Evolutionary conservation across 805 yeast genomes (phyloP).

Genomic region (Cyberlindnera lachancei): DNA sequence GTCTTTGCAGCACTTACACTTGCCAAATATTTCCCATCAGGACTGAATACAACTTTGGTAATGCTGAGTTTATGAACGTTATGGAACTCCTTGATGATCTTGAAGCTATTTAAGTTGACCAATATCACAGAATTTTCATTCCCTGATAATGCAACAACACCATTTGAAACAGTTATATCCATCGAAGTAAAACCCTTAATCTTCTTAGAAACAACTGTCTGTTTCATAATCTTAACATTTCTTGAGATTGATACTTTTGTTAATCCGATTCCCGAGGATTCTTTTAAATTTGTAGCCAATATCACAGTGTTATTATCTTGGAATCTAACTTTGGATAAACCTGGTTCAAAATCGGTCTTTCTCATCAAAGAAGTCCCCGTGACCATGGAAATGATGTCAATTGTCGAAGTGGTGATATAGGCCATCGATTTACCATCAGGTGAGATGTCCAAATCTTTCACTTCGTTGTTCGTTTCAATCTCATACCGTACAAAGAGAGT

Average conservation of each 20-base stretch:
- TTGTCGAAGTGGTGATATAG: slow-evolving; percentile 50
- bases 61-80: slow-evolving; percentile 64
- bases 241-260: slow-evolving; percentile 12
- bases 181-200: slow-evolving; percentile 37
- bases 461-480: slow-evolving; percentile 49
- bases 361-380: slow-evolving; percentile 31
- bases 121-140: slow-evolving; percentile 52
- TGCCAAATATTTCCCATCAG: slow-evolving; percentile 61
- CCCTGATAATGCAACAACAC: slow-evolving; percentile 34
- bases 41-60: slow-evolving; percentile 63
- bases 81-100: slow-evolving; percentile 44
- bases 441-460: slow-evolving; percentile 61
- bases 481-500: slow-evolving; percentile 49
- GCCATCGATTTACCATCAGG: slow-evolving; percentile 65
- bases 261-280: slow-evolving; percentile 12
- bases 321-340: slow-evolving; percentile 29
- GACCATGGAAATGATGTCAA: slow-evolving; percentile 37
- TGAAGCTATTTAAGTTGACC: slow-evolving; percentile 37
- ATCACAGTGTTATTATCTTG: slow-evolving; percentile 18
- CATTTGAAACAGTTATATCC: slow-evolving; percentile 32
- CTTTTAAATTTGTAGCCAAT: slow-evolving; percentile 8
- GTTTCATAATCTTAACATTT: slow-evolving; percentile 14
- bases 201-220: slow-evolving; percentile 15
- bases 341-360: slow-evolving; percentile 27
- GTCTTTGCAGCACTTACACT: slow-evolving; percentile 73